Percentiles rank a stretch among this genome's conserved stretches.
Evolutionary conservation across 176 grass and related monocot species (phyloP).

Genomic region (Bolboschoenus planiculmis): DNA sequence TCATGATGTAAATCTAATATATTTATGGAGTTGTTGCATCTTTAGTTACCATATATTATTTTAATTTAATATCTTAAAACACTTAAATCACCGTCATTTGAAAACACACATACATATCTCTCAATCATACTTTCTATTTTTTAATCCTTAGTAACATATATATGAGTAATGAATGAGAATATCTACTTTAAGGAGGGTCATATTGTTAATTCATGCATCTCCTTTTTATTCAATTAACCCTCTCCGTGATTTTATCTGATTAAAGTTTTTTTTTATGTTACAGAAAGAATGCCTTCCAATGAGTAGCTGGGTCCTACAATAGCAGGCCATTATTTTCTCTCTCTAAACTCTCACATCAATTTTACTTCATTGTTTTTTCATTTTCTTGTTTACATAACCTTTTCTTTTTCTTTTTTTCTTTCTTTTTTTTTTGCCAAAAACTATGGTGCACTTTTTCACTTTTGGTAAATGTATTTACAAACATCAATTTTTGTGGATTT

Average conservation of each 20-base stretch:
- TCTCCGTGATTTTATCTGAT: constrained; percentile 17
- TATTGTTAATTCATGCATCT: not conserved
- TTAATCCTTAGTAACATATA: not conserved
- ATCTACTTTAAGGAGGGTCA: not conserved
- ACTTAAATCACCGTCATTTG: too few species aligned
- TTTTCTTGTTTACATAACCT: not conserved
- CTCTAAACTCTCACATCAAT: constrained; percentile 7
- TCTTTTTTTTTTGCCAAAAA: constrained; percentile 6
- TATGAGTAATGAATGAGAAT: not conserved
- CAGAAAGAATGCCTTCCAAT: constrained; percentile 22
- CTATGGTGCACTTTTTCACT: not conserved
- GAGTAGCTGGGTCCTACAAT: constrained; percentile 15
- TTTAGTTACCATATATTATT: too few species aligned
- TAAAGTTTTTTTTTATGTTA: constrained; percentile 14
- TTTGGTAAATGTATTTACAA: constrained; percentile 1
- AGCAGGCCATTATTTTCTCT: constrained; percentile 6
- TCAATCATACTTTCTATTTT: not conserved
- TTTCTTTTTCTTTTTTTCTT: too few species aligned
- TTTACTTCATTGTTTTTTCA: not conserved
- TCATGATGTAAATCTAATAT: too few species aligned
- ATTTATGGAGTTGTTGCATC: too few species aligned
- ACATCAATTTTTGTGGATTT: not conserved
- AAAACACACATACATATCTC: not conserved
- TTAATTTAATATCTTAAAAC: too few species aligned
- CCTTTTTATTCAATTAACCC: constrained; percentile 7